A percentile compares a stretch with the other conserved stretches of the same genome.
Conservation (phyloP, 192 early-diverging fungal genomes). For the Mortierella alpina region DNA sequence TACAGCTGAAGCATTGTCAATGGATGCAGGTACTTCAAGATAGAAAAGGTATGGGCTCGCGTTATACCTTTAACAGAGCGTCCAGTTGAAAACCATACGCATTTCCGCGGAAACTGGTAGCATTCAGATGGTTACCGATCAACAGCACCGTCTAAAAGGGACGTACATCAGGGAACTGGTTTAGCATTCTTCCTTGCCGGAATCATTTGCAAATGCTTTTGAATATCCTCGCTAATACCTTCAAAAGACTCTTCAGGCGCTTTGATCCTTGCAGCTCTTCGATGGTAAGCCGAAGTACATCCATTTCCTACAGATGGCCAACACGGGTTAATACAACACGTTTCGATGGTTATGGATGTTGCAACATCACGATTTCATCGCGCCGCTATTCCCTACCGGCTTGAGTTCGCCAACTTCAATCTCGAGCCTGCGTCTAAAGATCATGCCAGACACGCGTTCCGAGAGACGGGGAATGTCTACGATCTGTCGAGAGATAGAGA, state of each 20-base stretch:
- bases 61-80: conserved; percentile 61
- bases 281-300: conserved; percentile 58
- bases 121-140: conserved; percentile 68
- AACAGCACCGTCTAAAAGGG: conserved; percentile 58
- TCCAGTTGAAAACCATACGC: conserved; percentile 68
- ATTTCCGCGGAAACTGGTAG: conserved; percentile 66
- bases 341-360: background rate
- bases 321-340: background rate
- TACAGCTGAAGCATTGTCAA: background rate
- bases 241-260: conserved; percentile 59
- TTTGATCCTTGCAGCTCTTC: conserved; percentile 56
- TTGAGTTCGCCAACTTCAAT: conserved; percentile 61
- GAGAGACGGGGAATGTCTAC: conserved; percentile 64
- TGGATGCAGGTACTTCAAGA: background rate
- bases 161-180: background rate
- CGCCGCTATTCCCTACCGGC: conserved; percentile 40
- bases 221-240: conserved; percentile 41
- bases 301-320: conserved; percentile 54
- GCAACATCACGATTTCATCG: no score
- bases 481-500: conserved; percentile 39
- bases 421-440: conserved; percentile 63
- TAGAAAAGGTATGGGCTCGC: background rate
- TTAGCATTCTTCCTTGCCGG: background rate
- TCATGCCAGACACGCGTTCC: conserved; percentile 63
- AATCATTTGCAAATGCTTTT: no score